Evolutionary conservation across 257 asterid species (phyloP).

Genomic region (Scutellaria barbata): DNA sequence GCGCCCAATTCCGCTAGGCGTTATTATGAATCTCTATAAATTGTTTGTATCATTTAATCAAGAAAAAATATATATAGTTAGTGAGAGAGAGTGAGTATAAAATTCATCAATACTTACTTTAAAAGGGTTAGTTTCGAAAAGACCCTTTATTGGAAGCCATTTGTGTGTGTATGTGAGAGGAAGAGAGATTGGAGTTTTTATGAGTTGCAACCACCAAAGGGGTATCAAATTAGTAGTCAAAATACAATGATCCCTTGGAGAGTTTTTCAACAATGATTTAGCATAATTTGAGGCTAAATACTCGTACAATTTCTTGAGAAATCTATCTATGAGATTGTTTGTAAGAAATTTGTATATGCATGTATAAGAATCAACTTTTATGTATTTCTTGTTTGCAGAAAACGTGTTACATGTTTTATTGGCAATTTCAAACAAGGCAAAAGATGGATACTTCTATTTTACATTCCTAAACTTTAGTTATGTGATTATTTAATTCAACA

Average conservation of each 20-base stretch:
- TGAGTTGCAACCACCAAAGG: not conserved
- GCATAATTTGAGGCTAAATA: not conserved
- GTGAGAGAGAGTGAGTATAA: conserved; percentile 3
- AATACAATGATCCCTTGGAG: conserved; percentile 17
- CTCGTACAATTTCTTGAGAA: not conserved
- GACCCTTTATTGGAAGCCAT: conserved; percentile 31
- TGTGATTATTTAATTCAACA: conserved; percentile 10
- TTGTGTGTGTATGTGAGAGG: not conserved
- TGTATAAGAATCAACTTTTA: conserved; percentile 21
- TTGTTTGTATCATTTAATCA: not conserved
- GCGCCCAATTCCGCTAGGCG: conserved; percentile 62
- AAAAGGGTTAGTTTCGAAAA: conserved; percentile 46
- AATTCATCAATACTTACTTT: not conserved
- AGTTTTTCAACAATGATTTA: conserved; percentile 7
- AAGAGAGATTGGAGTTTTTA: conserved; percentile 5
- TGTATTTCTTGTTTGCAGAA: conserved; percentile 3
- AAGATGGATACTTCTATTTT: not conserved
- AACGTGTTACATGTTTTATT: not conserved
- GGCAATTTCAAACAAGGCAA: not conserved
- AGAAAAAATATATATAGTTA: not conserved
- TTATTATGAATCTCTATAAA: not conserved
- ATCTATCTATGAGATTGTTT: conserved; percentile 7
- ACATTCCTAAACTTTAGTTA: not conserved
- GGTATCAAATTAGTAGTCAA: not conserved
- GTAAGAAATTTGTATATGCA: conserved; percentile 26